Conservation (phyloP, 2,329 filamentous ascomycete species). For the Trichoderma sp. region DNA sequence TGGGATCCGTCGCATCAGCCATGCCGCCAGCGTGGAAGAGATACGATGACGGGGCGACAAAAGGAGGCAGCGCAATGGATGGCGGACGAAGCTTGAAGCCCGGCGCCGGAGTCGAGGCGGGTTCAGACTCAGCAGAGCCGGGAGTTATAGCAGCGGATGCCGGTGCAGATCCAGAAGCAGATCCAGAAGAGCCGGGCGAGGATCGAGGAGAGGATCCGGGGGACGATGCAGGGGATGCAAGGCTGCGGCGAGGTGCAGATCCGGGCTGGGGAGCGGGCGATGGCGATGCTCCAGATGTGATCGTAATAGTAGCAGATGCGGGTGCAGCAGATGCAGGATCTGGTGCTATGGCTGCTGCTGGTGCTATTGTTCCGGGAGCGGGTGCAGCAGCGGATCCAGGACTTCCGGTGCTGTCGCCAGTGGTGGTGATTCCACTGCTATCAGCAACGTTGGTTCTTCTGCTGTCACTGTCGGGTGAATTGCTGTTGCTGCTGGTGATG, state of each 20-base stretch:
- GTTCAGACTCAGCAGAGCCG: not conserved
- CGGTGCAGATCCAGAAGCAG: not conserved
- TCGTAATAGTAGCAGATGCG: not conserved
- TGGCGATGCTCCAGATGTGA: not conserved
- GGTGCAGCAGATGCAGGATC: not conserved
- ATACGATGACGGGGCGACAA: slow-evolving; percentile 63
- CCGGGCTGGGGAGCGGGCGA: not conserved
- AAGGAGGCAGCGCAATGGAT: slow-evolving; percentile 47
- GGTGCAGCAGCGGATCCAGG: not conserved
- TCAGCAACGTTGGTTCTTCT: not conserved
- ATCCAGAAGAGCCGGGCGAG: not conserved
- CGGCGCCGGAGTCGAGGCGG: slow-evolving; percentile 22
- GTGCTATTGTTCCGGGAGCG: not conserved
- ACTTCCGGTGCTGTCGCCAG: not conserved
- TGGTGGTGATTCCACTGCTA: not conserved
- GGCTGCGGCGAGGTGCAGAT: not conserved
- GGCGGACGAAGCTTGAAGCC: slow-evolving; percentile 12
- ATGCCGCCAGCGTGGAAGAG: slow-evolving; percentile 45
- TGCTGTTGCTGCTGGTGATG: not conserved
- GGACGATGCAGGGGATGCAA: not conserved
- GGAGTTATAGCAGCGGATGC: not conserved
- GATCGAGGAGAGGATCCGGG: not conserved
- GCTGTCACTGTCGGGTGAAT: not conserved
- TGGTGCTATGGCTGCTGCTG: not conserved
- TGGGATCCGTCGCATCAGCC: slow-evolving; percentile 30